phyloP scores from a whole-genome alignment of 148 eudicot genomes.

The Spergularia marina region DNA sequence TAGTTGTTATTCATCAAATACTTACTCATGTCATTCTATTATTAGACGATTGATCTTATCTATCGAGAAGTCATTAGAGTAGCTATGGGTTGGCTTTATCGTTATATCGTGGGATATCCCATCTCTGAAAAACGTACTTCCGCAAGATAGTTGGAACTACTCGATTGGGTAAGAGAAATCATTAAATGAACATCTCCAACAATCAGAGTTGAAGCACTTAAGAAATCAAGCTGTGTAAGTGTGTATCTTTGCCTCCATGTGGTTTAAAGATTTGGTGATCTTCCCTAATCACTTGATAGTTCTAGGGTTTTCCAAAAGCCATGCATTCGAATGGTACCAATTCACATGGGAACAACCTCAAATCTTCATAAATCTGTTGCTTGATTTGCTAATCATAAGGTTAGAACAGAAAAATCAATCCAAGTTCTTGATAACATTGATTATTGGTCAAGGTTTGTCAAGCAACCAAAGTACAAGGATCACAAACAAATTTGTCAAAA shows the following conservation, averaged over 20 bases:
- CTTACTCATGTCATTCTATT: no score
- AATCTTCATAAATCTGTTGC: constrained; percentile 23
- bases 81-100: no score
- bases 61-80: no score
- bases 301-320: constrained; percentile 22
- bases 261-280: constrained; percentile 21
- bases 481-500: no score
- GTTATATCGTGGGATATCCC: no score
- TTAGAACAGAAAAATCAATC: background rate
- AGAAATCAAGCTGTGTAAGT: constrained; percentile 1
- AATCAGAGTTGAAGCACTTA: background rate
- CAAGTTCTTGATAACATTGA: constrained; percentile 3
- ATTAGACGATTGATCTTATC: no score
- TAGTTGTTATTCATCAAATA: no score
- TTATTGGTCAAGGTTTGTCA: background rate
- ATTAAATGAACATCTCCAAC: constrained; percentile 16
- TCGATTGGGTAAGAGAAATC: background rate
- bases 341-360: constrained; percentile 17
- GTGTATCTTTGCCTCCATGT: constrained; percentile 6
- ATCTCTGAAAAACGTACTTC: background rate
- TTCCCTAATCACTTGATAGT: background rate
- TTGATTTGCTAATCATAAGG: constrained; percentile 24
- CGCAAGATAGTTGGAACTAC: background rate
- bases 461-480: background rate
- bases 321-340: constrained; percentile 17